A percentile compares a stretch with the other conserved stretches of the same genome.
Conservation (phyloP, 2,329 filamentous ascomycete genomes). For the Arthrobotrys megalospora region DNA sequence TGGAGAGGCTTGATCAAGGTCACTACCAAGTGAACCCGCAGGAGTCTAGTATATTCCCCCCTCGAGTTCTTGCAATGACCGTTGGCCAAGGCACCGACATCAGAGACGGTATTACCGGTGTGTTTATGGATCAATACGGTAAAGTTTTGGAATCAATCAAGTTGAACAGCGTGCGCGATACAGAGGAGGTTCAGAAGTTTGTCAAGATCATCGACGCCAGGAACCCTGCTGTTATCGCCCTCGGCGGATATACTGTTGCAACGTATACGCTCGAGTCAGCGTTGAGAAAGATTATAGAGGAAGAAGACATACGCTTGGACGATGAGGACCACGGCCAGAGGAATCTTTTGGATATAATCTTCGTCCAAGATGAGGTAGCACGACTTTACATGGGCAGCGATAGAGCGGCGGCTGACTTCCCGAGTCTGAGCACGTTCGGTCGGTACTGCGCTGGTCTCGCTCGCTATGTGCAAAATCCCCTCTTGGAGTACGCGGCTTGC, state of each 20-base stretch:
- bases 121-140: conserved; percentile 93
- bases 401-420: conserved; percentile 83
- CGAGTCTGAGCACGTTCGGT: conserved; percentile 81
- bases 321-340: conserved; percentile 81
- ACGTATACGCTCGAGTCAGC: conserved; percentile 87
- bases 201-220: conserved; percentile 83
- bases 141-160: conserved; percentile 90
- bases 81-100: conserved; percentile 85
- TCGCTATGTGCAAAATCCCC: conserved; percentile 92
- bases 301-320: conserved; percentile 75
- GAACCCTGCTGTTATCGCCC: conserved; percentile 88
- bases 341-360: conserved; percentile 87
- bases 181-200: conserved; percentile 78
- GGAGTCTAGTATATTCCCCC: conserved; percentile 71
- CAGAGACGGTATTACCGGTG: conserved; percentile 86
- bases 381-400: conserved; percentile 93
- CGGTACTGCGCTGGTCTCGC: conserved; percentile 92
- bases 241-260: conserved; percentile 90
- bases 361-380: conserved; percentile 98
- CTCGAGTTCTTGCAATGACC: conserved; percentile 87
- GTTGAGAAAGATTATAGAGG: conserved; percentile 82
- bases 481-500: conserved; percentile 95
- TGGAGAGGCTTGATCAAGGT: conserved; percentile 91
- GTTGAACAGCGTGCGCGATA: conserved; percentile 83
- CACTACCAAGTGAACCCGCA: conserved; percentile 5